Evolutionary conservation across 2,329 filamentous ascomycete species (phyloP).

Genomic region (Graphium sp.): DNA sequence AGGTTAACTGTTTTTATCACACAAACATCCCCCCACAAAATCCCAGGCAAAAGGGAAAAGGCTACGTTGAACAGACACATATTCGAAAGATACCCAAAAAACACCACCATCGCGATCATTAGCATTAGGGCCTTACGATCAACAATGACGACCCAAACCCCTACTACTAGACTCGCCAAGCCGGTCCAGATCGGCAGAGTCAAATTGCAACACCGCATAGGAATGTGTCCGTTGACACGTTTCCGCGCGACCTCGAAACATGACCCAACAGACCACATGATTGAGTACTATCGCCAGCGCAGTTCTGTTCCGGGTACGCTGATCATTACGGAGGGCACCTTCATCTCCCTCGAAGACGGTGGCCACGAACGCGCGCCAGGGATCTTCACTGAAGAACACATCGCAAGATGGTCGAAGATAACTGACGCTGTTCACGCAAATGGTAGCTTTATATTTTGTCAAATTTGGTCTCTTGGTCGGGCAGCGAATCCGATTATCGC

Average conservation of each 20-base stretch:
- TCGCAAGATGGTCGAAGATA: constrained; percentile 41
- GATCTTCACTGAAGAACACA: constrained; percentile 38
- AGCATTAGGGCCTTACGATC: not conserved
- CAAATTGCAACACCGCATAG: constrained; percentile 24
- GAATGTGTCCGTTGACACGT: constrained; percentile 40
- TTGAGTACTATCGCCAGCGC: constrained; percentile 26
- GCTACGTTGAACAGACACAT: no score
- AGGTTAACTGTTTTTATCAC: no score
- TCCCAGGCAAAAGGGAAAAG: no score
- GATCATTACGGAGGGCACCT: constrained; percentile 26
- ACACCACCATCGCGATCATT: no score
- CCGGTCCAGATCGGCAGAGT: constrained; percentile 22
- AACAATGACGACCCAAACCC: constrained; percentile 1
- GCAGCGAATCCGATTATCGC: constrained; percentile 9
- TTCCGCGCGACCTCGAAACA: constrained; percentile 24
- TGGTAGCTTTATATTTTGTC: constrained; percentile 41
- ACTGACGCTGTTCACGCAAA: constrained; percentile 47
- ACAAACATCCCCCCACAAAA: no score
- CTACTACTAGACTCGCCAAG: constrained; percentile 24
- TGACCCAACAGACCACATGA: constrained; percentile 12
- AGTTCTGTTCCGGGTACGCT: constrained; percentile 22
- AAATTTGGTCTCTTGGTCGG: constrained; percentile 49
- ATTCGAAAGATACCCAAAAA: no score
- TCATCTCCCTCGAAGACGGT: constrained; percentile 16
- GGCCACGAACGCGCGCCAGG: constrained; percentile 31